phyloP scores from a whole-genome alignment of 192 early-diverging fungal species.

The Pilaira anomala region DNA sequence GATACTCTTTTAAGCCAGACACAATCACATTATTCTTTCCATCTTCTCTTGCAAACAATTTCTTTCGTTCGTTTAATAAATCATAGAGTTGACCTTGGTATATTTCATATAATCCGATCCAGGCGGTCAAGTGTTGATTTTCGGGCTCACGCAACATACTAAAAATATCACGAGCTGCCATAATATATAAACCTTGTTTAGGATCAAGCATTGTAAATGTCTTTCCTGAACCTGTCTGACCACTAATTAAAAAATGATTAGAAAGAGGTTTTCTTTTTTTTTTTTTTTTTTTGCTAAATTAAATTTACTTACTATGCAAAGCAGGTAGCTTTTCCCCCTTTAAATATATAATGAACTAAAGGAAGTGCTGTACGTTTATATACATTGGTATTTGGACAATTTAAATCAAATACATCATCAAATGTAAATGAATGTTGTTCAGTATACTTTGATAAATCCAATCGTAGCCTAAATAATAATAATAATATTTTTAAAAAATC shows the following conservation, averaged over 20 bases:
- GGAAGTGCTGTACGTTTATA: slow-evolving; percentile 92
- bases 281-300: neutral
- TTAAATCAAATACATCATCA: slow-evolving; percentile 93
- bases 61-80: slow-evolving; percentile 85
- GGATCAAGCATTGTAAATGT: slow-evolving; percentile 96
- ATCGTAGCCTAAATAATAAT: slow-evolving; percentile 62
- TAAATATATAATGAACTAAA: slow-evolving; percentile 91
- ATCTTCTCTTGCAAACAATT: slow-evolving; percentile 94
- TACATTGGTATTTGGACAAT: slow-evolving; percentile 77
- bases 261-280: neutral
- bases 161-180: slow-evolving; percentile 93
- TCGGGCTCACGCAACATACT: slow-evolving; percentile 63
- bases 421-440: slow-evolving; percentile 94
- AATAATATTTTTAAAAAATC: neutral
- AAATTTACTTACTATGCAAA: slow-evolving; percentile 88
- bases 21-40: slow-evolving; percentile 93
- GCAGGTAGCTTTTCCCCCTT: slow-evolving; percentile 95
- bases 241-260: slow-evolving; percentile 46
- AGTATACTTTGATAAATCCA: slow-evolving; percentile 93
- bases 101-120: slow-evolving; percentile 94
- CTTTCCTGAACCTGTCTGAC: slow-evolving; percentile 87
- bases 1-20: slow-evolving; percentile 81
- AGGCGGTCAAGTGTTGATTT: slow-evolving; percentile 73
- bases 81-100: slow-evolving; percentile 97
- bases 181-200: slow-evolving; percentile 84